Percentiles rank a stretch among this genome's conserved stretches.
phyloP scores from a whole-genome alignment of 1,284 basidiomycete genomes.

The Austroboletus niveus region DNA sequence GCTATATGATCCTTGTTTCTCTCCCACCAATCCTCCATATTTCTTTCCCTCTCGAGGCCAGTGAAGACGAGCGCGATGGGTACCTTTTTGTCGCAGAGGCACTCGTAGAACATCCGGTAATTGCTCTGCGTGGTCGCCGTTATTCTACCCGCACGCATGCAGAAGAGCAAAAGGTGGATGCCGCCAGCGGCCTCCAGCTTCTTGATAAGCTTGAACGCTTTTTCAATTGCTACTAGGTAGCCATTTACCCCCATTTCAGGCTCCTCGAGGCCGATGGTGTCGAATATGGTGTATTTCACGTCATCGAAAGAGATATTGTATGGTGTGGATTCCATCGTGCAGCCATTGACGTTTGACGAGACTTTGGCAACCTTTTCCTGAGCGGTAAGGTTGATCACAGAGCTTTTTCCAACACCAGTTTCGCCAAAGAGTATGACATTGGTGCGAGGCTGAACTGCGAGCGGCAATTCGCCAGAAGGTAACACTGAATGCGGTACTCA shows the following conservation, averaged over 20 bases:
- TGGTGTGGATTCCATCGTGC: constrained; percentile 30
- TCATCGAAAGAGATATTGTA: constrained; percentile 22
- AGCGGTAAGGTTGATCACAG: constrained; percentile 35
- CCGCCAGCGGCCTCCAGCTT: constrained; percentile 32
- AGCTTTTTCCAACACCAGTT: constrained; percentile 36
- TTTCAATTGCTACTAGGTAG: constrained; percentile 33
- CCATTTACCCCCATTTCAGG: constrained; percentile 29
- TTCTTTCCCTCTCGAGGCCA: constrained; percentile 35
- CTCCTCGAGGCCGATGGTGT: constrained; percentile 44
- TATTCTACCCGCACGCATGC: constrained; percentile 38
- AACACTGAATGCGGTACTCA: constrained; percentile 1
- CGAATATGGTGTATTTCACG: constrained; percentile 31
- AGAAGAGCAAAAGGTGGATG: constrained; percentile 40
- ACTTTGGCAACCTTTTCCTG: constrained; percentile 23
- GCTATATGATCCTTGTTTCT: constrained; percentile 34
- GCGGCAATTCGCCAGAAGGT: background rate
- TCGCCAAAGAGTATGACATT: constrained; percentile 35
- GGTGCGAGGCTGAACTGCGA: constrained; percentile 1
- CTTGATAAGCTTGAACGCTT: constrained; percentile 34
- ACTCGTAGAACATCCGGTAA: constrained; percentile 37
- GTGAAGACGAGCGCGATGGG: constrained; percentile 41
- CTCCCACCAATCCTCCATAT: constrained; percentile 42
- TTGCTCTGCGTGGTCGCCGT: constrained; percentile 34
- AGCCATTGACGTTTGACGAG: constrained; percentile 29
- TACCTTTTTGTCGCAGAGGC: constrained; percentile 34